Conservation (phyloP, 441 rosid genomes). For the Lepidium campestre region DNA sequence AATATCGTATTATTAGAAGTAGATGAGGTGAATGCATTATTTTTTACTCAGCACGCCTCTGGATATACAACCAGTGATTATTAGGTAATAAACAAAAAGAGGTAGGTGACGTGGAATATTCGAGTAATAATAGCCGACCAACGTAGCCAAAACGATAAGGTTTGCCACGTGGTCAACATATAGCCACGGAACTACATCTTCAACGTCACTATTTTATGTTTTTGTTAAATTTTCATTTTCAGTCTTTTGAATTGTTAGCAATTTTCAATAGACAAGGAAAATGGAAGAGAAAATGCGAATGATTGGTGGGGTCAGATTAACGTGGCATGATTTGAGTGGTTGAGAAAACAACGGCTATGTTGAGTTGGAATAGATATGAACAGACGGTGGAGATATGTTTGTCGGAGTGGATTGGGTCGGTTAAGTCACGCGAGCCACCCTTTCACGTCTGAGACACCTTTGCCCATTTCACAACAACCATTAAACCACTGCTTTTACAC, state of each 20-base stretch:
- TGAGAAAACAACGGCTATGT: neutral
- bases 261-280: neutral
- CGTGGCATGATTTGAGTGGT: constrained; percentile 22
- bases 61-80: no score
- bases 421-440: constrained; percentile 3
- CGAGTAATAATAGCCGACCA: constrained; percentile 16
- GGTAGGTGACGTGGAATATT: constrained; percentile 11
- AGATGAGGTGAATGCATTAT: no score
- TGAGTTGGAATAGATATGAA: neutral
- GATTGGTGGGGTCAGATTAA: neutral
- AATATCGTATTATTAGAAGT: no score
- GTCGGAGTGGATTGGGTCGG: neutral
- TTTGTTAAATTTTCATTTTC: no score
- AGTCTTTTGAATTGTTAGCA: no score
- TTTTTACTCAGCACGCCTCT: no score
- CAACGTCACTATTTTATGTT: no score
- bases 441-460: constrained; percentile 17
- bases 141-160: constrained; percentile 21
- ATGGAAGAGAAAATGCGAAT: constrained; percentile 11
- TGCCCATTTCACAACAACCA: neutral
- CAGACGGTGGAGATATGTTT: constrained; percentile 7
- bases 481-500: no score
- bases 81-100: neutral
- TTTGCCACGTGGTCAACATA: neutral
- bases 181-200: neutral